phyloP scores from a whole-genome alignment of 2,329 filamentous ascomycete species.

The Fusarium buharicum region DNA sequence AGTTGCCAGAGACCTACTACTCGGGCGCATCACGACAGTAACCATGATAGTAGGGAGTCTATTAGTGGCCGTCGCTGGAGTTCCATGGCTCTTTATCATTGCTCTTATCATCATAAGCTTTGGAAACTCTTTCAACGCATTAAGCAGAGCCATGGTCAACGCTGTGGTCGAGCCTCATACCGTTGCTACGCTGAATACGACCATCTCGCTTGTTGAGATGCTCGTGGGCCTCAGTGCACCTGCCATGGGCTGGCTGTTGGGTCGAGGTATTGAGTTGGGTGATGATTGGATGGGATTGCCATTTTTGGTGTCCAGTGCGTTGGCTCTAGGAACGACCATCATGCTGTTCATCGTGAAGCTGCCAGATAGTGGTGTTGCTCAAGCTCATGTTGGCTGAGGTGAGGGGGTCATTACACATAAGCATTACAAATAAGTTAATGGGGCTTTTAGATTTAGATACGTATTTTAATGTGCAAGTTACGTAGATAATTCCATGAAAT shows the following conservation, averaged over 20 bases:
- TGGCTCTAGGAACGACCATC: conserved; percentile 46
- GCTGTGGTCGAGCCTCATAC: conserved; percentile 64
- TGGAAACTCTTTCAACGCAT: conserved; percentile 56
- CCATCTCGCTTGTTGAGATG: conserved; percentile 62
- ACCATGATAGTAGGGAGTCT: conserved; percentile 50
- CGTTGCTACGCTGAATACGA: conserved; percentile 64
- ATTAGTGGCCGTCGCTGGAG: conserved; percentile 52
- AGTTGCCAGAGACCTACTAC: conserved; percentile 54
- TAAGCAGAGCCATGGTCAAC: conserved; percentile 63
- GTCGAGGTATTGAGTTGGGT: conserved; percentile 57
- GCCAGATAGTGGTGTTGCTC: conserved; percentile 35
- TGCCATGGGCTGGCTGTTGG: conserved; percentile 58
- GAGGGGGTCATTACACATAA: not conserved
- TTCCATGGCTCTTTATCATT: conserved; percentile 49
- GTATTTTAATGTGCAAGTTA: not conserved
- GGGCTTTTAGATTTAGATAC: not conserved
- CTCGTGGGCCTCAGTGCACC: conserved; percentile 60
- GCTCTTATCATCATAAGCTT: conserved; percentile 59
- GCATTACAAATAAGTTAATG: not conserved
- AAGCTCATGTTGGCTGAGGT: conserved; percentile 23
- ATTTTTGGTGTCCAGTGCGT: conserved; percentile 53
- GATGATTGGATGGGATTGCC: conserved; percentile 62
- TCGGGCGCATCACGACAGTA: conserved; percentile 51
- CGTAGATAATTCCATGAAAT: too few relatives aligned
- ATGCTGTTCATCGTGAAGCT: conserved; percentile 49